Conservation (phyloP, 2,329 filamentous ascomycete genomes). For the Penicillium decumbens region DNA sequence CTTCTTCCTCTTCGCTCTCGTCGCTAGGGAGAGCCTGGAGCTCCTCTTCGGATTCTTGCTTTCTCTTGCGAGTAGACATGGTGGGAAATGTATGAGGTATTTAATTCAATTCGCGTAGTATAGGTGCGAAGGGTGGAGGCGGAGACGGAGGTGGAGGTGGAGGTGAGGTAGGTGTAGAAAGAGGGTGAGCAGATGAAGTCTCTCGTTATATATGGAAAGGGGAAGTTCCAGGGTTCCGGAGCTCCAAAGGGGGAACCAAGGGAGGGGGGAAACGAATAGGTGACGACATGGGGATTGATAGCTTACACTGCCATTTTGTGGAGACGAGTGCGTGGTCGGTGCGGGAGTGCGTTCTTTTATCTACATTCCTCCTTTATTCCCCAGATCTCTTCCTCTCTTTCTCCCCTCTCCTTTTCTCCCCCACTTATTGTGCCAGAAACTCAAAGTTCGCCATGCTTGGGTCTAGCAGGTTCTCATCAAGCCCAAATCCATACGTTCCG, state of each 20-base stretch:
- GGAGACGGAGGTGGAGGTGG: conserved; percentile 16
- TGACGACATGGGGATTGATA: conserved; percentile 21
- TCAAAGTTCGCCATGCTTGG: conserved; percentile 42
- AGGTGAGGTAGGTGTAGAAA: conserved; percentile 12
- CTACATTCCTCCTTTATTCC: conserved; percentile 14
- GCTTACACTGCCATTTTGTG: conserved; percentile 14
- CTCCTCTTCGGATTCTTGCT: conserved; percentile 48
- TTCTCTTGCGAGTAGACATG: conserved; percentile 50
- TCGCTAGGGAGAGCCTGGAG: conserved; percentile 48
- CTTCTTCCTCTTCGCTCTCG: conserved; percentile 49
- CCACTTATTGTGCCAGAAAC: conserved; percentile 32
- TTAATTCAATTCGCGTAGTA: conserved; percentile 13
- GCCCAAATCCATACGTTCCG: conserved; percentile 41
- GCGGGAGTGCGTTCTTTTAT: conserved; percentile 15
- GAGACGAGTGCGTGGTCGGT: conserved; percentile 15
- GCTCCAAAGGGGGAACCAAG: conserved; percentile 10
- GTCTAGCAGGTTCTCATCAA: conserved; percentile 41
- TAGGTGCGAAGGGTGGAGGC: conserved; percentile 20
- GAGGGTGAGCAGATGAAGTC: conserved; percentile 8
- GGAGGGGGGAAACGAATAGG: conserved; percentile 13
- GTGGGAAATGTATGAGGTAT: conserved; percentile 30
- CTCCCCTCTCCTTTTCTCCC: too few relatives aligned
- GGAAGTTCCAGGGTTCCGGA: conserved; percentile 9
- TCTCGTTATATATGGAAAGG: background rate
- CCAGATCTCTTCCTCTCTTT: background rate